These are phyloP conservation scores for Rhizopus microsporus DNA, from an alignment of 371 early-diverging fungal genomes.

Conservation along the genomic window DNA sequence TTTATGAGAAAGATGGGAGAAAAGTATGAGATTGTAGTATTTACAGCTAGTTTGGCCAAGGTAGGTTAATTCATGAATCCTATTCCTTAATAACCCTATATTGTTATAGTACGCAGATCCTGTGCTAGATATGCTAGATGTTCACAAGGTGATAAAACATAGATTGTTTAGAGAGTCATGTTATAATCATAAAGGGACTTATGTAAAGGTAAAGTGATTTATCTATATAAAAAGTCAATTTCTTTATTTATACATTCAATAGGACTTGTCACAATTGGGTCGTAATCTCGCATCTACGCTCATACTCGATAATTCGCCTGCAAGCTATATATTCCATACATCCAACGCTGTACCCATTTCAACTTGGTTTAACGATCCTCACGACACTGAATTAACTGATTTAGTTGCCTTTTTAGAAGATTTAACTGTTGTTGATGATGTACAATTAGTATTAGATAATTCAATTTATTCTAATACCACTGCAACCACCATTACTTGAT, in stretches of 20 bases:
- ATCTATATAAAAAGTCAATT: not conserved
- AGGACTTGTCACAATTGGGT: slow-evolving; percentile 85
- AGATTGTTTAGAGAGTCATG: slow-evolving; percentile 96
- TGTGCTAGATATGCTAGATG: slow-evolving; percentile 92
- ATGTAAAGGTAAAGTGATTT: slow-evolving; percentile 78
- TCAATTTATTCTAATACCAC: slow-evolving; percentile 23
- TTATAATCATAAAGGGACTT: slow-evolving; percentile 91
- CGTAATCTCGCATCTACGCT: slow-evolving; percentile 80
- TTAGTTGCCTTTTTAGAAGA: slow-evolving; percentile 93
- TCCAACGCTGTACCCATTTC: slow-evolving; percentile 93
- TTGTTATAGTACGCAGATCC: slow-evolving; percentile 92
- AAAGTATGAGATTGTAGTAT: slow-evolving; percentile 92
- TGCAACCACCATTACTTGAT: slow-evolving; percentile 5
- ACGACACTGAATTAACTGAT: slow-evolving; percentile 91
- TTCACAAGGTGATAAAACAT: slow-evolving; percentile 80
- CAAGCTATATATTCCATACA: slow-evolving; percentile 93
- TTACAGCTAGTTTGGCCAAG: slow-evolving; percentile 94
- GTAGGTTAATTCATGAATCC: slow-evolving; percentile 44
- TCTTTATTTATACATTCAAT: slow-evolving; percentile 9
- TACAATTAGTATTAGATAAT: slow-evolving; percentile 78
- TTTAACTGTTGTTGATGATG: slow-evolving; percentile 85
- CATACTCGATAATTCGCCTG: slow-evolving; percentile 90
- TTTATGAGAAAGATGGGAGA: slow-evolving; percentile 88
- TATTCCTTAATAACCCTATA: not conserved
- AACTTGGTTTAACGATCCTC: slow-evolving; percentile 94